Evolutionary conservation across 495 filamentous ascomycete species (phyloP).

Genomic region (Aspergillus mulundensis): DNA sequence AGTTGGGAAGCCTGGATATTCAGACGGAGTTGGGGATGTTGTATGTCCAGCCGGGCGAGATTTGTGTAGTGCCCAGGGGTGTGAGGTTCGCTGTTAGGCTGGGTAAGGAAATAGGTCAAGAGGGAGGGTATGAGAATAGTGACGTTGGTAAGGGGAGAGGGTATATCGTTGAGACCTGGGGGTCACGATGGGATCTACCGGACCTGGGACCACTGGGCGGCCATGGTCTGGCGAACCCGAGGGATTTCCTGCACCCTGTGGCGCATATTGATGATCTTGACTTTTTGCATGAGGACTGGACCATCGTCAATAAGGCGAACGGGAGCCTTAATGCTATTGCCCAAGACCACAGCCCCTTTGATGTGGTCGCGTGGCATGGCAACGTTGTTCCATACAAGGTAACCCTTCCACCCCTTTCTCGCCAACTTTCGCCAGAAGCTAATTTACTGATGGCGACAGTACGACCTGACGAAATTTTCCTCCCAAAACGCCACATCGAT

Average conservation of each 20-base stretch:
- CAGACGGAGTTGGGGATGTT: constrained; percentile 40
- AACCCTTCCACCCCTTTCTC: not conserved
- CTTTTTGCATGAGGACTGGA: constrained; percentile 31
- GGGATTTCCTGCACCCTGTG: constrained; percentile 41
- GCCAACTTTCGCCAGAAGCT: not conserved
- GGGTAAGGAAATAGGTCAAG: too few species aligned
- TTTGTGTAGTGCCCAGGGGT: constrained; percentile 39
- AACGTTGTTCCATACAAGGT: constrained; percentile 44
- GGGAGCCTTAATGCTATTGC: constrained; percentile 33
- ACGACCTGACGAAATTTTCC: constrained; percentile 40
- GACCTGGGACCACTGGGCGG: constrained; percentile 39
- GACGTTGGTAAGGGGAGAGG: constrained; percentile 20
- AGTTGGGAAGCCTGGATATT: constrained; percentile 39
- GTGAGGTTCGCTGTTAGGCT: constrained; percentile 31
- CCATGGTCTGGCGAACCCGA: constrained; percentile 36
- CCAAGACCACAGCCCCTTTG: constrained; percentile 41
- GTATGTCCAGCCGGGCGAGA: constrained; percentile 40
- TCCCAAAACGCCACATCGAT: constrained; percentile 40
- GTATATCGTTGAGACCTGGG: constrained; percentile 41
- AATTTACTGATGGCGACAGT: constrained; percentile 14
- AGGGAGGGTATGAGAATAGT: too few species aligned
- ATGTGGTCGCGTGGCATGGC: constrained; percentile 41
- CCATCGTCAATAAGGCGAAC: constrained; percentile 37
- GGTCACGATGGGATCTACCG: constrained; percentile 37
- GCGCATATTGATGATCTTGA: constrained; percentile 33